phyloP scores from a whole-genome alignment of 164 flowering plant species.

The Warburgia ugandensis region DNA sequence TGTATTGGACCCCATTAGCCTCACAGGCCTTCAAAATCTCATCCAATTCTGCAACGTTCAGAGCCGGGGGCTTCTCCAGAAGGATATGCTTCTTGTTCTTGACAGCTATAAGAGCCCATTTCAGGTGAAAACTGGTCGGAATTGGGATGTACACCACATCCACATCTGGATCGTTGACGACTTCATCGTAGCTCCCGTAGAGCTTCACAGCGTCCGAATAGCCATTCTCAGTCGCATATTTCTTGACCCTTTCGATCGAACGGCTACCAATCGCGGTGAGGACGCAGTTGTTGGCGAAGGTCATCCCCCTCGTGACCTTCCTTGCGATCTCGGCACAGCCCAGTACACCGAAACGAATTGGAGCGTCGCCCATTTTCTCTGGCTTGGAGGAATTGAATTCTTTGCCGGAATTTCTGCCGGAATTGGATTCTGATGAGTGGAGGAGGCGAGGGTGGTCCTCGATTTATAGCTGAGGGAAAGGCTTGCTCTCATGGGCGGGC shows the following conservation, averaged over 20 bases:
- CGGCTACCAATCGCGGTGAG: slow-evolving; percentile 1
- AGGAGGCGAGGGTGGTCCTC: too few species aligned
- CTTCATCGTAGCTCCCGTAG: slow-evolving; percentile 1
- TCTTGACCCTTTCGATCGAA: not conserved
- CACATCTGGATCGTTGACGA: not conserved
- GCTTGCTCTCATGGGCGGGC: not conserved
- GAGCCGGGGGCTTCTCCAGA: not conserved
- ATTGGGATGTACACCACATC: not conserved
- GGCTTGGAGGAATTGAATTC: not conserved
- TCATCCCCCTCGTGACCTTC: not conserved
- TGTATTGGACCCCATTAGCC: too few species aligned
- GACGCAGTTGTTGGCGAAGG: not conserved
- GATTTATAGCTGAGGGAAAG: not conserved
- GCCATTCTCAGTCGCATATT: not conserved
- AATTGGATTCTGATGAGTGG: too few species aligned
- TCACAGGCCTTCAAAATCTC: not conserved
- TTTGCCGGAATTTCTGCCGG: too few species aligned
- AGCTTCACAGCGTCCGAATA: not conserved
- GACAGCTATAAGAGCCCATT: not conserved
- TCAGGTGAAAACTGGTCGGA: too few species aligned
- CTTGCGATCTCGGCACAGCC: not conserved
- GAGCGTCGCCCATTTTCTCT: not conserved
- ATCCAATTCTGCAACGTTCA: not conserved
- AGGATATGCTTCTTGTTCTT: not conserved
- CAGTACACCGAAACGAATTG: not conserved